These are phyloP conservation scores for Zymoseptoria pseudotritici DNA, from an alignment of 2,329 filamentous ascomycete species.

Conservation along the genomic window DNA sequence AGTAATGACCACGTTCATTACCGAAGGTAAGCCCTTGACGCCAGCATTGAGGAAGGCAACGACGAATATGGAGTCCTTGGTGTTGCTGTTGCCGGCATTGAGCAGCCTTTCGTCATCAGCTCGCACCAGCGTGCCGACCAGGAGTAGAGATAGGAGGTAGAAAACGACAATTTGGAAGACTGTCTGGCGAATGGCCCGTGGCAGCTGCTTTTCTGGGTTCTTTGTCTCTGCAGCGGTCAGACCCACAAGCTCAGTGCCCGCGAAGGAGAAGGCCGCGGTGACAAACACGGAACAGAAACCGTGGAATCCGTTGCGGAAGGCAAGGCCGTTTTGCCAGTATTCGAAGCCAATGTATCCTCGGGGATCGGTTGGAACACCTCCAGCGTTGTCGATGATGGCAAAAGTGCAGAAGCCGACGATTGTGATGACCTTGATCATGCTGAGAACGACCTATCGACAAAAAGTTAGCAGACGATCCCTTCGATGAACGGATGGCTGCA, in stretches of 20 bases:
- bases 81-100: constrained; percentile 35
- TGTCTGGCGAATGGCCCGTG: constrained; percentile 25
- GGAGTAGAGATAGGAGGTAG: constrained; percentile 25
- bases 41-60: constrained; percentile 63
- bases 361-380: constrained; percentile 32
- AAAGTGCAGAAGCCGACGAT: constrained; percentile 58
- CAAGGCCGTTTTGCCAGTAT: constrained; percentile 15
- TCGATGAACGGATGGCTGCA: neutral
- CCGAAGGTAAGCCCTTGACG: constrained; percentile 58
- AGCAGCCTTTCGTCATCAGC: constrained; percentile 2
- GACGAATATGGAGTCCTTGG: constrained; percentile 52
- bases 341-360: constrained; percentile 25
- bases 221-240: constrained; percentile 45
- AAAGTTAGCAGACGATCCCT: neutral
- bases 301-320: constrained; percentile 22
- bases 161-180: constrained; percentile 27
- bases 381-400: constrained; percentile 43
- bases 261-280: constrained; percentile 44
- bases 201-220: constrained; percentile 40
- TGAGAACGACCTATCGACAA: constrained; percentile 20
- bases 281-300: constrained; percentile 25
- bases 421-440: constrained; percentile 32
- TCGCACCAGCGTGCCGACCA: constrained; percentile 15
- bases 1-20: constrained; percentile 71
- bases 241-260: constrained; percentile 46